Evolutionary conservation across 164 flowering plant genomes (phyloP).

Genomic region (Echeveria elegans): DNA sequence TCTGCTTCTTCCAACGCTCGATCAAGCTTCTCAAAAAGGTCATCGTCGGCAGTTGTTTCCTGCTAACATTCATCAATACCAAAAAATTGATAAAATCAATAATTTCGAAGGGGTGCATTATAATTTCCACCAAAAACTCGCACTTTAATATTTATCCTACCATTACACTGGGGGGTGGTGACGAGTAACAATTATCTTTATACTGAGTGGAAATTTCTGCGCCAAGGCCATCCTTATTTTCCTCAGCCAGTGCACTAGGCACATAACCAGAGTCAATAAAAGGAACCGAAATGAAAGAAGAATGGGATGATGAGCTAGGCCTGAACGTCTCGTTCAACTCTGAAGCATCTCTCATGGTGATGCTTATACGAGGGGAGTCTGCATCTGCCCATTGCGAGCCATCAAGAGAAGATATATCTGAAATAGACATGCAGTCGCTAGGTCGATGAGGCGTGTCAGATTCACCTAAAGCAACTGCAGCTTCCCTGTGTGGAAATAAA

Average conservation of each 20-base stretch:
- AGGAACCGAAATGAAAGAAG: neutral
- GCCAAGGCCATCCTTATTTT: neutral
- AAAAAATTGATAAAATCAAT: neutral
- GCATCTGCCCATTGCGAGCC: neutral
- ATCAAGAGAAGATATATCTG: neutral
- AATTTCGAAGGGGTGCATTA: no score
- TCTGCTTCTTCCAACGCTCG: conserved; percentile 7
- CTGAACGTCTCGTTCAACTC: neutral
- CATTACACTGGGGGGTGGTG: conserved; percentile 9
- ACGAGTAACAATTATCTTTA: neutral
- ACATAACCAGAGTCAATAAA: neutral
- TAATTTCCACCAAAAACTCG: neutral
- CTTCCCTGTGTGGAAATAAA: conserved; percentile 9
- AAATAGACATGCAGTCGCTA: neutral
- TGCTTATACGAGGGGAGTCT: conserved; percentile 2
- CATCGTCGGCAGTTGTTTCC: neutral
- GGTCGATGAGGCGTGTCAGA: neutral
- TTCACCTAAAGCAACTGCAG: neutral
- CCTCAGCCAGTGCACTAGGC: neutral
- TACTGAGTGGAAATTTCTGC: neutral
- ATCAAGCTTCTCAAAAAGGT: conserved; percentile 7
- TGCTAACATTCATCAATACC: neutral
- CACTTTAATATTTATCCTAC: neutral
- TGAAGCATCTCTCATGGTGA: neutral
- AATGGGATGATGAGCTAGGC: neutral